Evolutionary conservation across 495 filamentous ascomycete genomes (phyloP).

Genomic region (Pyrenula massariospora): DNA sequence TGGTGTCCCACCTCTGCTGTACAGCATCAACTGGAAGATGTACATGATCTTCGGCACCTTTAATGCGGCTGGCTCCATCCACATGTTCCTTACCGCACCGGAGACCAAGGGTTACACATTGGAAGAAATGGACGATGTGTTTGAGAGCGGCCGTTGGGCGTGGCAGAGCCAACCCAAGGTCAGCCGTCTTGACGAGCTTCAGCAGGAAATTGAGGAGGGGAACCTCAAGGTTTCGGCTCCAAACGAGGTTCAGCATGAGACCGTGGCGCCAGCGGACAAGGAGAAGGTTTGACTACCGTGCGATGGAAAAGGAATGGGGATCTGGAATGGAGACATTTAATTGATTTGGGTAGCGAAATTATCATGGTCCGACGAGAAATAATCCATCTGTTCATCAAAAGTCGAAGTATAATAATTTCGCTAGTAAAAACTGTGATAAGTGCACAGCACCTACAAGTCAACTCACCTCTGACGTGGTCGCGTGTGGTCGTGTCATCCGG

Average conservation of each 20-base stretch:
- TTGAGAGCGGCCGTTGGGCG: conserved; percentile 30
- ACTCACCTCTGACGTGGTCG: too few relatives aligned
- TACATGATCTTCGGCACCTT: conserved; percentile 36
- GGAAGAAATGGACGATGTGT: conserved; percentile 34
- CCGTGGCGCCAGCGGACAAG: background rate
- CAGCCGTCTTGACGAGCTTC: conserved; percentile 34
- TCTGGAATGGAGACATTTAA: too few relatives aligned
- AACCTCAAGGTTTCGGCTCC: conserved; percentile 22
- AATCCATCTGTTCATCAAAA: too few relatives aligned
- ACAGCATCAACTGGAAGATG: conserved; percentile 45
- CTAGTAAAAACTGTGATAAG: too few relatives aligned
- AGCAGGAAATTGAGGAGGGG: conserved; percentile 39
- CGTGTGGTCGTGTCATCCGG: too few relatives aligned
- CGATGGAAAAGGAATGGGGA: too few relatives aligned
- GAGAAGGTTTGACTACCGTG: background rate
- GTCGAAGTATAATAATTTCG: too few relatives aligned
- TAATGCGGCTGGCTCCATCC: conserved; percentile 35
- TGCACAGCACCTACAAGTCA: too few relatives aligned
- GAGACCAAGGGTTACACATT: conserved; percentile 41
- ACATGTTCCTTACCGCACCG: conserved; percentile 47
- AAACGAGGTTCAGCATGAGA: background rate
- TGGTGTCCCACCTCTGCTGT: conserved; percentile 40
- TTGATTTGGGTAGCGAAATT: too few relatives aligned
- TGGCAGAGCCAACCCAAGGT: conserved; percentile 25
- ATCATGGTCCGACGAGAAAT: too few relatives aligned